Evolutionary conservation across 495 filamentous ascomycete genomes (phyloP).

Genomic region (Saxophila tyrrhenica): DNA sequence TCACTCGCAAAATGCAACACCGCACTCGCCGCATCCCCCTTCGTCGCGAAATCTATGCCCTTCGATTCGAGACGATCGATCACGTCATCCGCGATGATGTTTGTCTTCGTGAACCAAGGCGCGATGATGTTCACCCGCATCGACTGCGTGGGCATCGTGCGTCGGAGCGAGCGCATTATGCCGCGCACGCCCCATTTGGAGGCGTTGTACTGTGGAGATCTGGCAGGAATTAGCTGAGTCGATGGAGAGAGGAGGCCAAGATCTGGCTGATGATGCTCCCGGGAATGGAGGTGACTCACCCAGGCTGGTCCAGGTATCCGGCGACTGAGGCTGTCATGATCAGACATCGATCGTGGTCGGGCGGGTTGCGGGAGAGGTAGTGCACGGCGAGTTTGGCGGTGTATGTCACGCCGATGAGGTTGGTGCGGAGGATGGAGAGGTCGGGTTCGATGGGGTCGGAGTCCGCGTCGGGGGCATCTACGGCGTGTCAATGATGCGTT

Average conservation of each 20-base stretch:
- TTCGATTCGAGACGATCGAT: not conserved
- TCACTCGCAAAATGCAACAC: slow-evolving; percentile 10
- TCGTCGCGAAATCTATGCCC: slow-evolving; percentile 7
- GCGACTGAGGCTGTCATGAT: slow-evolving; percentile 8
- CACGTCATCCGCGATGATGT: slow-evolving; percentile 3
- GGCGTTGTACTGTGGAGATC: slow-evolving; percentile 13
- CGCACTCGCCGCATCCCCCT: slow-evolving; percentile 5
- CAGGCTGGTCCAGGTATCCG: slow-evolving; percentile 7
- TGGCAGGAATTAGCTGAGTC: too few relatives aligned
- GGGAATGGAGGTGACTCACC: too few relatives aligned
- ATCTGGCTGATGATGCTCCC: too few relatives aligned
- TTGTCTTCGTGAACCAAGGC: slow-evolving; percentile 9
- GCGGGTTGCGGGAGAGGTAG: slow-evolving; percentile 30
- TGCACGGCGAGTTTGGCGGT: slow-evolving; percentile 53
- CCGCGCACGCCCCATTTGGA: slow-evolving; percentile 12
- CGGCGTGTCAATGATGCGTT: not conserved
- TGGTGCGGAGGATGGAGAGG: slow-evolving; percentile 46
- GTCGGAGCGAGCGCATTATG: slow-evolving; percentile 6
- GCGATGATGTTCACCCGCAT: slow-evolving; percentile 8
- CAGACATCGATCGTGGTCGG: not conserved
- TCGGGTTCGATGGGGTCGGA: slow-evolving; percentile 41
- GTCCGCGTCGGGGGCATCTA: not conserved
- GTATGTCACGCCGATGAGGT: slow-evolving; percentile 52
- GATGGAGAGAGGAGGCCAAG: too few relatives aligned
- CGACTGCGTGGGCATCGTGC: not conserved